Evolutionary conservation across 202 grass and related monocot genomes (phyloP), one percentile per base, ranked within the genome.

Genomic region (Panicum virgatum): DNA sequence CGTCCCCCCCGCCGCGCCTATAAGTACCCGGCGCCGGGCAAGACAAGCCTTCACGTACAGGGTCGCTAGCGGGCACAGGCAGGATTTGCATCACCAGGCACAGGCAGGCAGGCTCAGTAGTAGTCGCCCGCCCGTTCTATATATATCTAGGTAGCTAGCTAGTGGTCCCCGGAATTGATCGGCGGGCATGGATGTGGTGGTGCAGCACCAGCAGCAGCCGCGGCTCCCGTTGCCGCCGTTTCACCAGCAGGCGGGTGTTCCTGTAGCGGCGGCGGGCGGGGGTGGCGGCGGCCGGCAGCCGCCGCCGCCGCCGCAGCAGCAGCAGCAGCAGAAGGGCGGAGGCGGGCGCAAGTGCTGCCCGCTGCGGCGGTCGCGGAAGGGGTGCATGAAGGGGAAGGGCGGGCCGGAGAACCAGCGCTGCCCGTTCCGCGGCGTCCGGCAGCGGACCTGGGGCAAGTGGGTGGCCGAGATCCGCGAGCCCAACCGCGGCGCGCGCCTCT

Each of bases 321-420:
- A 51, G 0, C 67, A 32, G 45, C 32, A 34, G 32, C 3, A 34
- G 3, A 4, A 3, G 0, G 25, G 42, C 26, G 12, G 19, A 70
- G 64, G 72, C 32, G 45, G 72, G 32, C 46, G 63, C 6, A 89
- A 90, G 83, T 88, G 92, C 76, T 98, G 89, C 86, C 92, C 89
- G 30, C 88, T 95, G 12, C 82, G 92, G 19, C 70, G 90, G 59
- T 98, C 96, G 14, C 48, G 92, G 15, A 98, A 98, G 80, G 96
- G 96, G 2, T 98, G 96, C 88, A 98, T 98, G 90, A 98, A 98
- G 88, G 96, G 96, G 2, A 98, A 98, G 68, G 96, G 96, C n/a
- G 92, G 96, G 8, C 96, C 92, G 12, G 90, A 98, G 76, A 98
- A 98, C 86, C 96, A 98, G 79, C 82, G 60, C 8, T 98, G 96